Evolutionary conservation across 306 rosid species (phyloP).

Genomic region (Dryas alaskensis): DNA sequence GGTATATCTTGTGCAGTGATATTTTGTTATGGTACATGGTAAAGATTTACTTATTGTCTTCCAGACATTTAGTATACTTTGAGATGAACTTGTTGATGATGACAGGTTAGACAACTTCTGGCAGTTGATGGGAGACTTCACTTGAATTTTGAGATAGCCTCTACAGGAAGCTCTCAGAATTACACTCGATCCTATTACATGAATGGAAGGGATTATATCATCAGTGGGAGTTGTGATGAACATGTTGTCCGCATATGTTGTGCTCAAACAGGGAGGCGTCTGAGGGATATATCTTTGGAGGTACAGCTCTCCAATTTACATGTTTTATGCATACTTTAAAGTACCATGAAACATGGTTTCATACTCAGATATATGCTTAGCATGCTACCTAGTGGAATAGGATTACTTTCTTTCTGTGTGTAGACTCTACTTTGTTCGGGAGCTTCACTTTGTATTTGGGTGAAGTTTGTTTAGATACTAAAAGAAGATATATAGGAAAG

Average conservation of each 20-base stretch:
- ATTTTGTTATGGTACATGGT: not conserved
- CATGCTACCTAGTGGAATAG: not conserved
- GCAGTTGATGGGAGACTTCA: conserved; percentile 88
- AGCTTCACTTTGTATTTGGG: conserved; percentile 3
- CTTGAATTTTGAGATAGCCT: conserved; percentile 66
- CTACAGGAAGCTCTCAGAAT: conserved; percentile 68
- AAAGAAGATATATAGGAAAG: not conserved
- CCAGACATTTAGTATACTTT: not conserved
- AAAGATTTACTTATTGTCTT: not conserved
- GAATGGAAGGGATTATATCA: conserved; percentile 84
- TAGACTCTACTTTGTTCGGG: not conserved
- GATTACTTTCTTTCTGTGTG: not conserved
- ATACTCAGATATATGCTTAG: not conserved
- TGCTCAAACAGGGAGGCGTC: conserved; percentile 81
- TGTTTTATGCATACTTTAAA: not conserved
- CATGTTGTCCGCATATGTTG: conserved; percentile 78
- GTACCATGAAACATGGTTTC: not conserved
- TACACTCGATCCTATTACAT: conserved; percentile 83
- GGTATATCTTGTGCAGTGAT: conserved; percentile 9
- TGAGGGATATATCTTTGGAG: conserved; percentile 77
- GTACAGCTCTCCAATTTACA: conserved; percentile 33
- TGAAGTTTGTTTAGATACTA: not conserved
- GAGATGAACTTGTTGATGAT: conserved; percentile 27
- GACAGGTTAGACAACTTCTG: conserved; percentile 72
- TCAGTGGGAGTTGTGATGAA: conserved; percentile 88